Conservation (phyloP, 306 rosid genomes). For the Medicago ruthenica region DNA sequence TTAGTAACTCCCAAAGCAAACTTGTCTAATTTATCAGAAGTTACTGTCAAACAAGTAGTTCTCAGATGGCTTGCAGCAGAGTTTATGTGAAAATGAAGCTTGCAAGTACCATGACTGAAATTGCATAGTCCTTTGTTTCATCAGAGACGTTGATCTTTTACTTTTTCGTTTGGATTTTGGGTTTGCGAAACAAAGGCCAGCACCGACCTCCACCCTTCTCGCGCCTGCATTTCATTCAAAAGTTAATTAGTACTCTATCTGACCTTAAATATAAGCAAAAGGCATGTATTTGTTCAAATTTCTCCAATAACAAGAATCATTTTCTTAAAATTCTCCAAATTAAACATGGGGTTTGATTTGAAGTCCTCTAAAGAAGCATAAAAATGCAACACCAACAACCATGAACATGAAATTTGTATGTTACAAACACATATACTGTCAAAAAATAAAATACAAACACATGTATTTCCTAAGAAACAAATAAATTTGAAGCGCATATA, state of each 20-base stretch:
- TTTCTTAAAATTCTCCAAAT: neutral
- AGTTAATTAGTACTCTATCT: neutral
- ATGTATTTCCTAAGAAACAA: neutral
- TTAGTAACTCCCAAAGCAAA: constrained; percentile 6
- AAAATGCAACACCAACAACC: neutral
- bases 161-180: constrained; percentile 37
- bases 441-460: too few species aligned
- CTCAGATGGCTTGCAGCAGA: constrained; percentile 10
- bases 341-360: neutral
- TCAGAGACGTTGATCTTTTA: constrained; percentile 11
- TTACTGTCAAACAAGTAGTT: constrained; percentile 17
- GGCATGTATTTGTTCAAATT: neutral
- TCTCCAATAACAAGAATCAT: neutral
- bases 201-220: constrained; percentile 52
- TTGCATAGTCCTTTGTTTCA: constrained; percentile 3
- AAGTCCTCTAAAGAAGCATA: neutral
- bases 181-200: constrained; percentile 49
- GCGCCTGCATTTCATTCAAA: constrained; percentile 49
- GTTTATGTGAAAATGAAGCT: constrained; percentile 22
- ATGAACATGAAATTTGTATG: neutral
- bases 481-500: neutral
- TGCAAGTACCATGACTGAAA: constrained; percentile 27
- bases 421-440: neutral
- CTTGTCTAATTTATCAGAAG: constrained; percentile 3
- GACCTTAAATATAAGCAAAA: neutral